Base-by-base conservation (phyloP, 192 early-diverging fungal species). In the Linnemannia schmuckeri region DNA sequence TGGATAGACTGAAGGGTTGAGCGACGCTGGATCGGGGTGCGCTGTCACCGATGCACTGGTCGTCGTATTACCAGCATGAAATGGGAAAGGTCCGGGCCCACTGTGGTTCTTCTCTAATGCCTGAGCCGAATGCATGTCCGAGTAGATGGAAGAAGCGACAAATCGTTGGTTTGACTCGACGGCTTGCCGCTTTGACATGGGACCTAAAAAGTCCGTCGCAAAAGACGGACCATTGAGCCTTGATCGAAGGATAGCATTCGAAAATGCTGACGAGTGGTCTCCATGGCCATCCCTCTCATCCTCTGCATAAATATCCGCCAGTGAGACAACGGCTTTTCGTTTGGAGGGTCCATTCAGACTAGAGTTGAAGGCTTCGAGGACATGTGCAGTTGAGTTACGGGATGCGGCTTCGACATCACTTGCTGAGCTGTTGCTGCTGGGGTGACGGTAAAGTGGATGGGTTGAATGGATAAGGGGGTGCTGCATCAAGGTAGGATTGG, bases 261-360 rank as follows among this genome's bases (percentile, higher is more conserved):
- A 22, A 37, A 83, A 83, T 15, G 76, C 71, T 10, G 61, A 77
- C 0, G 75, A 52, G 20, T 52, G 42, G 41, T 55, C 10, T 35
- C 49, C 74, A 24, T 40, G 13, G 35, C 7, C 7, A 70, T 70
- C 49, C 8, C 10, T 41, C n/a, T 84, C 73, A 5, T 72, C 74
- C 24, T 80, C 83, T 10, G 78, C 46, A 52, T 85, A 85, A 4
- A 85, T 75, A 47, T 80, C 79, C 0, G 79, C 70, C 3, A 74
- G 40, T 20, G 79, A 74, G 9, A 80, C 72, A 1, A 57, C 47
- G 22, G 72, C 79, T 44, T 80, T 80, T 18, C 79, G 69, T n/a
- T 80, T 80, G 1, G 33, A 46, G 1, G 72, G 57, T 33, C 55
- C 70, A 73, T 66, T 22, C 47, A 77, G n/a, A n/a, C 54, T 55